Percentiles rank a stretch among this genome's conserved stretches.
These are phyloP conservation scores for Lyophyllum atratum DNA, from an alignment of 768 basidiomycete species.

Conservation along the genomic window DNA sequence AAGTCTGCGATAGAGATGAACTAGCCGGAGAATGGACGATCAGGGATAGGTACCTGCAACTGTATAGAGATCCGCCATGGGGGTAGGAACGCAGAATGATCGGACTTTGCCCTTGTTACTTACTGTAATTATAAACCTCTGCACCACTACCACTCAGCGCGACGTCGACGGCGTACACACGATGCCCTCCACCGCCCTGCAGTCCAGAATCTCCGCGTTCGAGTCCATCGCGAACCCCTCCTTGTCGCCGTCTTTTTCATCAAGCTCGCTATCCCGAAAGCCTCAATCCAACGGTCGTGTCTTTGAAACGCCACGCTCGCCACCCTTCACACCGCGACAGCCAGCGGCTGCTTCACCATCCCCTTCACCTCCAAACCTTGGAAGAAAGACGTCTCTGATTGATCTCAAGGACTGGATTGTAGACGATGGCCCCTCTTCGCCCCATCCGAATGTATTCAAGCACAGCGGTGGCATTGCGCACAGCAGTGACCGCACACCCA, in stretches of 20 bases:
- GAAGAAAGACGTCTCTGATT: conserved; percentile 61
- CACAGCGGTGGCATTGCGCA: conserved; percentile 6
- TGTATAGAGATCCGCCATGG: conserved; percentile 64
- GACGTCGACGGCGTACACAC: neutral
- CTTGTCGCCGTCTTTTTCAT: conserved; percentile 19
- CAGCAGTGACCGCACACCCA: conserved; percentile 21
- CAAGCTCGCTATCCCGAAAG: conserved; percentile 13
- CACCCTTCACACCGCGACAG: conserved; percentile 41
- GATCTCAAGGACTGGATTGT: conserved; percentile 77
- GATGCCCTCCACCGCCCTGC: conserved; percentile 50
- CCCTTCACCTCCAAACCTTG: conserved; percentile 50
- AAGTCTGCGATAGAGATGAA: conserved; percentile 56
- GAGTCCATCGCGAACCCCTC: conserved; percentile 48
- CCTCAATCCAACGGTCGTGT: conserved; percentile 24
- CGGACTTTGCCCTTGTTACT: conserved; percentile 10
- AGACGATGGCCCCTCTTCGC: conserved; percentile 52
- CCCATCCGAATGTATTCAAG: conserved; percentile 21
- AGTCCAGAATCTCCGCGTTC: conserved; percentile 65
- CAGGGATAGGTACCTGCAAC: conserved; percentile 57
- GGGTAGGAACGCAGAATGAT: neutral
- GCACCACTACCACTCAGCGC: neutral
- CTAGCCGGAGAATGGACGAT: neutral
- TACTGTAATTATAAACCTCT: neutral
- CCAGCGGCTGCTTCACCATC: conserved; percentile 45
- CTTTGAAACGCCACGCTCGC: conserved; percentile 54